phyloP scores from a whole-genome alignment of 78 protist genomes.

The Emiliania huxleyi region DNA sequence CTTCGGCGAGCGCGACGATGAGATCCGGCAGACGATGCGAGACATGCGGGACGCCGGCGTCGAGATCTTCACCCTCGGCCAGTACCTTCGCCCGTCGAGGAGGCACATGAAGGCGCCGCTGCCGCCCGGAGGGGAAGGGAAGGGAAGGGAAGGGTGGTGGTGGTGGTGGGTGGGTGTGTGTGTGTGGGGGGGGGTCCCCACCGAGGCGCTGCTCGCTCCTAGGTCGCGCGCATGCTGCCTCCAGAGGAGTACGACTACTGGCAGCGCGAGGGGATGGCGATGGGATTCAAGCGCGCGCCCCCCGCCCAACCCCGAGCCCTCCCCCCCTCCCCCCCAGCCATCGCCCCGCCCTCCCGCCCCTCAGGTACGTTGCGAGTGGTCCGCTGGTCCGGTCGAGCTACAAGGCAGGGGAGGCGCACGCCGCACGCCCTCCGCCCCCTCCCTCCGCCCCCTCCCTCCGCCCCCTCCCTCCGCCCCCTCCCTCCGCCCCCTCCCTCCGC shows the following conservation, averaged over 20 bases:
- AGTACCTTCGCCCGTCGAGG: not conserved
- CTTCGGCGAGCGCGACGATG: not conserved
- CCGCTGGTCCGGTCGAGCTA: slow-evolving; percentile 8
- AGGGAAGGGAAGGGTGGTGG: too few species aligned
- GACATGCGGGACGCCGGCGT: not conserved
- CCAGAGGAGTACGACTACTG: not conserved
- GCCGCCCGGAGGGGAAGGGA: too few species aligned
- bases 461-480: too few species aligned
- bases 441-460: too few species aligned
- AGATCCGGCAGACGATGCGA: not conserved
- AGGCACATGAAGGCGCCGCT: not conserved
- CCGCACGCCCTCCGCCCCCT: too few species aligned
- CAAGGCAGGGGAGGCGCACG: slow-evolving; percentile 17
- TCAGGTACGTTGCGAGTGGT: not conserved
- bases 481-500: too few species aligned
- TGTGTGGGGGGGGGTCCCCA: not conserved
- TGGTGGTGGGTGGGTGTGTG: too few species aligned
- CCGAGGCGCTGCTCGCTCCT: slow-evolving; percentile 7
- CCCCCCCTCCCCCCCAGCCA: too few species aligned
- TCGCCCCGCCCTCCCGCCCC: too few species aligned
- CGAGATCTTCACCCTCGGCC: not conserved
- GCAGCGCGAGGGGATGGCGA: not conserved
- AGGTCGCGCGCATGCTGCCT: not conserved
- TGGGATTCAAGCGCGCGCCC: slow-evolving; percentile 27
- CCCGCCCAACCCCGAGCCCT: too few species aligned